Percentiles rank a stretch among this genome's conserved stretches.
These are phyloP conservation scores for Arctostaphylos glauca DNA, from an alignment of 148 eudicot genomes.

Conservation along the genomic window DNA sequence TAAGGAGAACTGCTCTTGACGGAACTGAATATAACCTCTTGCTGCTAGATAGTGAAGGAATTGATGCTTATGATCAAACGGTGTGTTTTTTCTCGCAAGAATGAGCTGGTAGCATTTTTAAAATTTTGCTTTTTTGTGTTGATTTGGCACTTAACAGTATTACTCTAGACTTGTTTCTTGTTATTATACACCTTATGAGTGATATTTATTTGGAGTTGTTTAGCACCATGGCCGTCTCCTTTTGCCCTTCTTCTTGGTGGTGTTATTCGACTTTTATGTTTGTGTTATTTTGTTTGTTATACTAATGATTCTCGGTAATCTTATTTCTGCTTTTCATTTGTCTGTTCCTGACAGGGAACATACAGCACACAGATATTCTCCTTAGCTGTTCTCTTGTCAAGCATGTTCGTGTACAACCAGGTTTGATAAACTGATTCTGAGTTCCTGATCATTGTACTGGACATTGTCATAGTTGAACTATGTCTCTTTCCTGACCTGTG, in stretches of 20 bases:
- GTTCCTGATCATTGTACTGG: not conserved
- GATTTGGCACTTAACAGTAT: not conserved
- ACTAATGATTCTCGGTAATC: not conserved
- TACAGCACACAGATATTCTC: constrained; percentile 98
- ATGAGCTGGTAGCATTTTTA: constrained; percentile 7
- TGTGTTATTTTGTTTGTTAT: not conserved
- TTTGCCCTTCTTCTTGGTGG: not conserved
- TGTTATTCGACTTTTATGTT: not conserved
- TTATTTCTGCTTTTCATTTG: not conserved
- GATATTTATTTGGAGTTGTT: not conserved
- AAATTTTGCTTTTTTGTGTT: not conserved
- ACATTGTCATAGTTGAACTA: not conserved
- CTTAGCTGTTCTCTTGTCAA: constrained; percentile 89
- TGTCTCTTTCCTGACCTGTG: not conserved
- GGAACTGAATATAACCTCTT: constrained; percentile 94
- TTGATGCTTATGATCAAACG: constrained; percentile 99
- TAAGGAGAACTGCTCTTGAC: constrained; percentile 87
- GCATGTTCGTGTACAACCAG: constrained; percentile 99
- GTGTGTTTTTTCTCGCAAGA: constrained; percentile 35
- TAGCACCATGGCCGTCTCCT: not conserved
- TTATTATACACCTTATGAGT: not conserved
- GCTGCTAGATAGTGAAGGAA: constrained; percentile 91
- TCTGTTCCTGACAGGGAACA: constrained; percentile 65
- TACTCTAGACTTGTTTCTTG: not conserved
- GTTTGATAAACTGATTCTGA: constrained; percentile 27